Percentiles rank a stretch among this genome's conserved stretches.
These are phyloP conservation scores for Coemansia brasiliensis DNA, from an alignment of 192 early-diverging fungal species.

Conservation along the genomic window DNA sequence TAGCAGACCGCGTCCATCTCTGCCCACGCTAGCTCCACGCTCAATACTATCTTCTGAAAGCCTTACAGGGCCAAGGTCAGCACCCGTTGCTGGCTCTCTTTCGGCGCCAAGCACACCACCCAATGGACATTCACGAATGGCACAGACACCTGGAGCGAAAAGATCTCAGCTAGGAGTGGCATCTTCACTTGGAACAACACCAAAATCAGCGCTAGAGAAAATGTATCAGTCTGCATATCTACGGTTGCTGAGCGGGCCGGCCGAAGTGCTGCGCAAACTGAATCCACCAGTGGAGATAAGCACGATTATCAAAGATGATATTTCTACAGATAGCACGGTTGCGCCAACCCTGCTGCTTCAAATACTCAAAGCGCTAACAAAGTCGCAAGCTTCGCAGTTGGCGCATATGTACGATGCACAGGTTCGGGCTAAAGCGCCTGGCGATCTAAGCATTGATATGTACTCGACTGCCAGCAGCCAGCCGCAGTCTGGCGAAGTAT, in stretches of 20 bases:
- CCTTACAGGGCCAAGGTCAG: conserved; percentile 1
- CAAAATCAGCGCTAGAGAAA: conserved; percentile 34
- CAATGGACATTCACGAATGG: background rate
- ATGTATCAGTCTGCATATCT: conserved; percentile 55
- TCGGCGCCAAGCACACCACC: conserved; percentile 9
- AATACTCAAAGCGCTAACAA: conserved; percentile 48
- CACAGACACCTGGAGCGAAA: background rate
- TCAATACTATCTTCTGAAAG: background rate
- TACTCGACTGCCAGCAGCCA: conserved; percentile 10
- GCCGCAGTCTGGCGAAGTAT: conserved; percentile 35
- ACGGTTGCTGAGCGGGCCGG: conserved; percentile 35
- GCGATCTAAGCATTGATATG: conserved; percentile 8
- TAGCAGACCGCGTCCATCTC: conserved; percentile 16
- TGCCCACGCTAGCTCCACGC: conserved; percentile 31
- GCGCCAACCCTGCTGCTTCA: conserved; percentile 19
- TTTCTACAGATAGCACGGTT: background rate
- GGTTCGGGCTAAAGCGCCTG: background rate
- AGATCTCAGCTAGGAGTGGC: background rate
- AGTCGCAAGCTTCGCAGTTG: conserved; percentile 45
- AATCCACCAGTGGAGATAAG: conserved; percentile 42
- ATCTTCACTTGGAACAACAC: conserved; percentile 2
- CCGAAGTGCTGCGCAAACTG: conserved; percentile 33
- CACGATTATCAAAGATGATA: conserved; percentile 7
- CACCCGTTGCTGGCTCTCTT: conserved; percentile 10
- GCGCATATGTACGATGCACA: conserved; percentile 45